Percentiles rank a stretch among this genome's conserved stretches.
phyloP scores from a whole-genome alignment of 805 yeast species.

The Schwanniomyces vanrijiae region DNA sequence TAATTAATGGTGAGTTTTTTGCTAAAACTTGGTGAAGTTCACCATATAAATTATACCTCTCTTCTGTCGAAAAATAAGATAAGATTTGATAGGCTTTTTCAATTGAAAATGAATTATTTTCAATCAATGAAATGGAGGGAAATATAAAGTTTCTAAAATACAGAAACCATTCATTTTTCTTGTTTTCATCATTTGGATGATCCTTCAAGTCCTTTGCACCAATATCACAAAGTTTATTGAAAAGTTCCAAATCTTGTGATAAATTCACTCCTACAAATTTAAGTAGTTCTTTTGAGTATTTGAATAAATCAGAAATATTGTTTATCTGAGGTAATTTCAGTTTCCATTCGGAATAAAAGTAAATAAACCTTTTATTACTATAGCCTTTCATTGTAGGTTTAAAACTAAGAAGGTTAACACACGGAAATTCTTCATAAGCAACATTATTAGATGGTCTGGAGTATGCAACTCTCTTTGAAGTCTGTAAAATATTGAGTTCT shows the following conservation, averaged over 20 bases:
- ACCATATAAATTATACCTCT: conserved; percentile 76
- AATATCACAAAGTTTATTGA: conserved; percentile 64
- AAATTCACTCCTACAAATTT: conserved; percentile 56
- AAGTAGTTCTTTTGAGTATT: conserved; percentile 49
- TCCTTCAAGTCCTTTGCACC: conserved; percentile 38
- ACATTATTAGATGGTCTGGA: conserved; percentile 27
- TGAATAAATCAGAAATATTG: conserved; percentile 44
- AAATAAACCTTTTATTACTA: conserved; percentile 24
- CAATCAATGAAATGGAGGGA: conserved; percentile 57
- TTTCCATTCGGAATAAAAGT: conserved; percentile 55
- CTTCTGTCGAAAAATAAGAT: conserved; percentile 53
- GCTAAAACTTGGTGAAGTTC: conserved; percentile 63
- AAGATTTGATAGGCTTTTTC: conserved; percentile 61
- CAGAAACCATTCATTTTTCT: conserved; percentile 47
- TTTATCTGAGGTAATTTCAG: conserved; percentile 35
- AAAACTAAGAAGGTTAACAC: conserved; percentile 23
- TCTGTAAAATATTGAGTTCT: conserved; percentile 21
- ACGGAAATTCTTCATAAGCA: conserved; percentile 22
- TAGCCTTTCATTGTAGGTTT: conserved; percentile 26
- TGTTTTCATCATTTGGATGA: conserved; percentile 11
- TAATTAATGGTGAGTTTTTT: conserved; percentile 55
- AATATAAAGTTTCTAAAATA: conserved; percentile 65
- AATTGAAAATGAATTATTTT: conserved; percentile 57
- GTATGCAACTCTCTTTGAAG: conserved; percentile 20
- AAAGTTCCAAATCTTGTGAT: conserved; percentile 46